These are phyloP conservation scores for Oryza meyeriana DNA, from an alignment of 176 grass and related monocot species.

Conservation along the genomic window DNA sequence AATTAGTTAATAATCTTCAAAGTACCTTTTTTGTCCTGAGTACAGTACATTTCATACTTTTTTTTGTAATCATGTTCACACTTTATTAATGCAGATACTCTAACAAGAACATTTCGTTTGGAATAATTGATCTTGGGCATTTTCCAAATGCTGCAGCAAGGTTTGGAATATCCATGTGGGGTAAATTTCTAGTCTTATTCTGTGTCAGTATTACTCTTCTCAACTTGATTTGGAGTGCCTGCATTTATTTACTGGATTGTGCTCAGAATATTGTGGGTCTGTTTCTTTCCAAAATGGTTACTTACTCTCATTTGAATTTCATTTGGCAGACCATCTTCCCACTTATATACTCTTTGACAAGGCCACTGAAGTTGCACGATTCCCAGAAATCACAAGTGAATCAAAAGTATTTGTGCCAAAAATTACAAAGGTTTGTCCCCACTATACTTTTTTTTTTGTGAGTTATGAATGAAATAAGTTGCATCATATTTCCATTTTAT, in stretches of 20 bases:
- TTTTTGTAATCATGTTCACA: background rate
- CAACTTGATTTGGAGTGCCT: conserved; percentile 9
- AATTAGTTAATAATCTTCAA: conserved; percentile 21
- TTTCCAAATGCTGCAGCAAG: conserved; percentile 94
- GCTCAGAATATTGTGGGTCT: background rate
- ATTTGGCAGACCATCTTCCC: conserved; percentile 79
- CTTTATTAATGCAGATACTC: conserved; percentile 66
- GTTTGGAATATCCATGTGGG: conserved; percentile 88
- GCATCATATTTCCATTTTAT: background rate
- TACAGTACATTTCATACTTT: conserved; percentile 6
- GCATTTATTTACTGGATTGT: conserved; percentile 19
- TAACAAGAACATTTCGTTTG: conserved; percentile 94
- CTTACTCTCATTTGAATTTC: conserved; percentile 27
- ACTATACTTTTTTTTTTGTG: conserved; percentile 29
- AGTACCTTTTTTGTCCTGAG: conserved; percentile 19
- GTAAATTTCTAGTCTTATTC: conserved; percentile 41
- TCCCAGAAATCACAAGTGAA: conserved; percentile 71
- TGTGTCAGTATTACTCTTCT: conserved; percentile 6
- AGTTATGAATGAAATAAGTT: background rate
- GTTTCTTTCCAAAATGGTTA: conserved; percentile 5
- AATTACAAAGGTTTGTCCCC: conserved; percentile 67
- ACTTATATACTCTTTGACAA: conserved; percentile 97
- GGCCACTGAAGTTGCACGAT: conserved; percentile 63
- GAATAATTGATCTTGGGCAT: conserved; percentile 90
- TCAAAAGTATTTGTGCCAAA: conserved; percentile 66